phyloP scores from a whole-genome alignment of 2,329 filamentous ascomycete genomes.

The Penicillium sclerotiorum region DNA sequence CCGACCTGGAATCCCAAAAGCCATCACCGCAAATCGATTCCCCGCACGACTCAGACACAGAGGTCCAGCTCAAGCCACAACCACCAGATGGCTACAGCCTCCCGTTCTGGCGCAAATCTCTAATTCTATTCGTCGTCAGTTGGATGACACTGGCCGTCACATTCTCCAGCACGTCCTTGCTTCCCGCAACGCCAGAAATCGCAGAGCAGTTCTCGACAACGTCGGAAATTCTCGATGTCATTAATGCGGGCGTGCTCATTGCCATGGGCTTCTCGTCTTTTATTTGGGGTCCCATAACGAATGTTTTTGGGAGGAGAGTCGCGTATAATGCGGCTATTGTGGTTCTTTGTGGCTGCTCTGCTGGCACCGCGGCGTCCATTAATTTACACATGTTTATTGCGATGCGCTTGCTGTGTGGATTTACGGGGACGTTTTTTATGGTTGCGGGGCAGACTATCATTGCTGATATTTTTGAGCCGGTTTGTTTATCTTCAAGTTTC shows the following conservation, averaged over 20 bases:
- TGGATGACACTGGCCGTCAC: conserved; percentile 47
- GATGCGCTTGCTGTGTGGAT: conserved; percentile 38
- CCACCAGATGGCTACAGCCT: conserved; percentile 25
- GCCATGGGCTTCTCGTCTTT: conserved; percentile 44
- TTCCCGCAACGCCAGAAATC: conserved; percentile 46
- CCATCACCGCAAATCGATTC: conserved; percentile 13
- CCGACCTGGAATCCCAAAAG: conserved; percentile 21
- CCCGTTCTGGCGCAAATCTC: conserved; percentile 42
- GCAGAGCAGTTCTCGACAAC: conserved; percentile 41
- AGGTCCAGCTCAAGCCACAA: conserved; percentile 10
- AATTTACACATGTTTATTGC: conserved; percentile 40
- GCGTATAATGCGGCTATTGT: conserved; percentile 40
- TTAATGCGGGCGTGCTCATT: conserved; percentile 41
- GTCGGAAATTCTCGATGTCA: conserved; percentile 37
- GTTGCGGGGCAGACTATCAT: conserved; percentile 43
- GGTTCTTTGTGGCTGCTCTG: conserved; percentile 35
- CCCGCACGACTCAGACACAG: conserved; percentile 18
- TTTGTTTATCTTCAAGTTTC: conserved; percentile 13
- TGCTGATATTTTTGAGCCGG: conserved; percentile 44
- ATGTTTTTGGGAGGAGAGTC: conserved; percentile 32
- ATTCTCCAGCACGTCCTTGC: conserved; percentile 47
- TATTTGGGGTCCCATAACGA: conserved; percentile 38
- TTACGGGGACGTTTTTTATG: conserved; percentile 45
- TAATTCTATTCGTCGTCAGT: conserved; percentile 46
- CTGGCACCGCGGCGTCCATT: conserved; percentile 34